phyloP scores from a whole-genome alignment of 177 flowering plant genomes.

The Vitis hybrid region DNA sequence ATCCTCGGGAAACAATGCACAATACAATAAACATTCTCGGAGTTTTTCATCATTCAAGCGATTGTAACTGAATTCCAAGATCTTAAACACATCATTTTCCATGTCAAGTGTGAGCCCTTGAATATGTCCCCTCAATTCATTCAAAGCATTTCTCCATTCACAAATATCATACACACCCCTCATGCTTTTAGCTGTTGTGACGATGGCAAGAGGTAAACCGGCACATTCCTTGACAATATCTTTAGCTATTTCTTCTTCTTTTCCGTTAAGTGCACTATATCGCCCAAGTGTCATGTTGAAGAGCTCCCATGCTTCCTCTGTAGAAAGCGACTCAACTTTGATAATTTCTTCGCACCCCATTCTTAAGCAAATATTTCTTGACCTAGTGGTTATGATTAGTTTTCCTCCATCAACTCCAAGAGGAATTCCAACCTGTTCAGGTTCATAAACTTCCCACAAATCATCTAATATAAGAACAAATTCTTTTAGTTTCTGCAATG shows the following conservation, averaged over 20 bases:
- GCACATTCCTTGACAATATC: constrained; percentile 18
- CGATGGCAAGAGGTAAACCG: constrained; percentile 23
- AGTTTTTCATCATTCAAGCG: constrained; percentile 7
- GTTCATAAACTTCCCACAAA: background rate
- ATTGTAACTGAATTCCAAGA: constrained; percentile 17
- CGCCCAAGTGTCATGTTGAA: constrained; percentile 13
- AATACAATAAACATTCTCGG: constrained; percentile 13
- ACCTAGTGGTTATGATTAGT: background rate
- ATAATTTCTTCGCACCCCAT: constrained; percentile 1
- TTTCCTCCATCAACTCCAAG: background rate
- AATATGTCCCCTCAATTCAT: background rate
- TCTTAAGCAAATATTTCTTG: background rate
- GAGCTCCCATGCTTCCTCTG: constrained; percentile 16
- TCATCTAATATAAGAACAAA: constrained; percentile 1
- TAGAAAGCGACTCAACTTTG: constrained; percentile 6
- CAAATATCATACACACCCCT: constrained; percentile 12
- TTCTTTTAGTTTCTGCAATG: background rate
- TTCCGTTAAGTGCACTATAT: background rate
- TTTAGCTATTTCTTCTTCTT: constrained; percentile 7
- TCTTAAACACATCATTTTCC: background rate
- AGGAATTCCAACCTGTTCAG: background rate
- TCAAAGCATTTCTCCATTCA: constrained; percentile 25
- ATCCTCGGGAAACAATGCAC: constrained; percentile 28
- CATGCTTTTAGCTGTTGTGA: constrained; percentile 22
- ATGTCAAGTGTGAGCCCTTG: background rate